These are phyloP conservation scores for Pseudocercospora crystallina DNA, from an alignment of 2,329 filamentous ascomycete genomes.

Conservation along the genomic window DNA sequence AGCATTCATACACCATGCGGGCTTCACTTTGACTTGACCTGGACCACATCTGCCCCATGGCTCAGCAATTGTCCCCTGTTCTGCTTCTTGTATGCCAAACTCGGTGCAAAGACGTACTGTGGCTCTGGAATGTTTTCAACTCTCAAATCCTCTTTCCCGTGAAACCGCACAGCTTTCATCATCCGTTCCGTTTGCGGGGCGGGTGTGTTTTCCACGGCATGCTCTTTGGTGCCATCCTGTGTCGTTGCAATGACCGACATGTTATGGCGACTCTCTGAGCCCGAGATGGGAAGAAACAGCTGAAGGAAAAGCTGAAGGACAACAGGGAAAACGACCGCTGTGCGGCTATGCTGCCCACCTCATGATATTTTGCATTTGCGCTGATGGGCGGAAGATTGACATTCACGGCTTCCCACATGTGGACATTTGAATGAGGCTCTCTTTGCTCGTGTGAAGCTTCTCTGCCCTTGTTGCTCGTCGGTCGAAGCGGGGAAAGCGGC, in stretches of 20 bases:
- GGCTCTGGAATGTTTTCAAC: constrained; percentile 37
- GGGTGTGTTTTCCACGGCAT: constrained; percentile 12
- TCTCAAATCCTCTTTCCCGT: constrained; percentile 38
- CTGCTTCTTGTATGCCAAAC: no score
- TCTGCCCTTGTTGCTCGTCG: no score
- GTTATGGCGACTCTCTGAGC: background rate
- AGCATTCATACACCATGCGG: constrained; percentile 35
- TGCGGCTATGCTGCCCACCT: background rate
- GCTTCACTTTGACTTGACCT: constrained; percentile 39
- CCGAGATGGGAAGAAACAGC: background rate
- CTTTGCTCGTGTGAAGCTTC: no score
- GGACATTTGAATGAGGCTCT: background rate
- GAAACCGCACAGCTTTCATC: constrained; percentile 41
- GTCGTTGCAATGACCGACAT: constrained; percentile 12
- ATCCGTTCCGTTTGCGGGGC: constrained; percentile 12
- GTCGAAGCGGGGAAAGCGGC: no score
- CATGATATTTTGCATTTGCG: no score
- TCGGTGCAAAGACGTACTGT: background rate
- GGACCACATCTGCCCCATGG: constrained; percentile 24
- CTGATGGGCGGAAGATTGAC: background rate
- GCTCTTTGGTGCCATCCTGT: constrained; percentile 12
- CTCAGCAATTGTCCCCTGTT: no score
- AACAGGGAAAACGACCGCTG: background rate
- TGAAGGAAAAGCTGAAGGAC: background rate
- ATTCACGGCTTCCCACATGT: constrained; percentile 3